phyloP scores from a whole-genome alignment of 129 eudicot species.

The Scalesia atractyloides region DNA sequence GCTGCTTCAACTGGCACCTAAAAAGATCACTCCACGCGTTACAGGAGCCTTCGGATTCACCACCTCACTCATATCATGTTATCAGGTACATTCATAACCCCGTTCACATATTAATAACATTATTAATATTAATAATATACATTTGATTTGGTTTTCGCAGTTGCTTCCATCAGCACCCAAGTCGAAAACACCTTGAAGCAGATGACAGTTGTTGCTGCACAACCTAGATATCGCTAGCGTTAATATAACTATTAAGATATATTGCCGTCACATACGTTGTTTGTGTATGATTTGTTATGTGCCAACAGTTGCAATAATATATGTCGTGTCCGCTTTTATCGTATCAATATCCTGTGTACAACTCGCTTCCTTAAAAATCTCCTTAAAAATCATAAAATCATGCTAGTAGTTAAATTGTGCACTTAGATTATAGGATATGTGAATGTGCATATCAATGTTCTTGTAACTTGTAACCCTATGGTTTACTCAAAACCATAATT shows the following conservation, averaged over 20 bases:
- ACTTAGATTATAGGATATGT: background rate
- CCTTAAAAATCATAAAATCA: background rate
- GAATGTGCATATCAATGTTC: background rate
- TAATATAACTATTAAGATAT: slow-evolving; percentile 34
- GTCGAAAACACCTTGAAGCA: slow-evolving; percentile 67
- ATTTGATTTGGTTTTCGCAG: slow-evolving; percentile 40
- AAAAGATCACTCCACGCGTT: slow-evolving; percentile 92
- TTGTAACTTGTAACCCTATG: background rate
- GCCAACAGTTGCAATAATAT: slow-evolving; percentile 32
- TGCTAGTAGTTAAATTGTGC: background rate
- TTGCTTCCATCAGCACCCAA: slow-evolving; percentile 82
- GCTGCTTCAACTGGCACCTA: slow-evolving; percentile 83
- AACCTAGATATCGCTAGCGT: slow-evolving; percentile 4
- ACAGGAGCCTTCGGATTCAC: slow-evolving; percentile 95
- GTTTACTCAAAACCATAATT: background rate
- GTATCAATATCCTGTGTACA: slow-evolving; percentile 15
- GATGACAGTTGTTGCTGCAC: background rate
- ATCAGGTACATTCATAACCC: slow-evolving; percentile 60
- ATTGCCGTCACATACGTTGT: slow-evolving; percentile 36
- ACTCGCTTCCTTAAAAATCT: background rate
- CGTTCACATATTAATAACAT: background rate
- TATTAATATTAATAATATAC: no score
- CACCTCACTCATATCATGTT: slow-evolving; percentile 92
- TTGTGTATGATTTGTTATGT: slow-evolving; percentile 35
- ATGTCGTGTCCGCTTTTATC: slow-evolving; percentile 20